Percentiles rank a stretch among this genome's conserved stretches.
phyloP scores from a whole-genome alignment of 208 protist genomes.

The Wallacemonas sp. region DNA sequence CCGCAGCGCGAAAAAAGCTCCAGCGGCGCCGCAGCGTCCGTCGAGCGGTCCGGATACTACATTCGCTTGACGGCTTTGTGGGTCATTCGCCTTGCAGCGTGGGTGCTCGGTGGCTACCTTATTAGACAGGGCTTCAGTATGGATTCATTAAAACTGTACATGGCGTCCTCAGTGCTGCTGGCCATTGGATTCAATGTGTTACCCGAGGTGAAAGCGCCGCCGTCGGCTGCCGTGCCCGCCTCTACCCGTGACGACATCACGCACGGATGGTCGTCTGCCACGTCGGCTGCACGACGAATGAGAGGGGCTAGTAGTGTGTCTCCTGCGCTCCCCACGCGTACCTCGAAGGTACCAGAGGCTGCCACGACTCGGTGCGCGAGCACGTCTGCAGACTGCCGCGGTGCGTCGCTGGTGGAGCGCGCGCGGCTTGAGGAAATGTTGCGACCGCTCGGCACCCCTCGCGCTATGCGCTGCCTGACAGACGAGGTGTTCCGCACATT shows the following conservation, averaged over 20 bases:
- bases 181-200: conserved; percentile 12
- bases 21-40: too few species aligned
- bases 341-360: too few species aligned
- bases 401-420: not conserved
- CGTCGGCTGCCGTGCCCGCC: not conserved
- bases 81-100: conserved; percentile 24
- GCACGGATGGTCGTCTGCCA: too few species aligned
- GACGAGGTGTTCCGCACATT: conserved; percentile 29
- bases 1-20: too few species aligned
- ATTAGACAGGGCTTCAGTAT: conserved; percentile 14
- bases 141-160: conserved; percentile 28
- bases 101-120: conserved; percentile 35
- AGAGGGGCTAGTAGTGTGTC: too few species aligned
- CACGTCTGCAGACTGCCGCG: too few species aligned
- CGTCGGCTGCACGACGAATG: too few species aligned
- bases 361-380: too few species aligned
- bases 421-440: conserved; percentile 20
- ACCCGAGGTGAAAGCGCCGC: not conserved
- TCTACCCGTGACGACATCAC: too few species aligned
- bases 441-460: conserved; percentile 28
- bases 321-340: too few species aligned
- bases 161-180: conserved; percentile 23
- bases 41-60: conserved; percentile 12
- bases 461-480: conserved; percentile 45
- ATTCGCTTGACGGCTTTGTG: conserved; percentile 5